Evolutionary conservation across 2,329 filamentous ascomycete genomes (phyloP).

Genomic region (Elsinoe arachidis): DNA sequence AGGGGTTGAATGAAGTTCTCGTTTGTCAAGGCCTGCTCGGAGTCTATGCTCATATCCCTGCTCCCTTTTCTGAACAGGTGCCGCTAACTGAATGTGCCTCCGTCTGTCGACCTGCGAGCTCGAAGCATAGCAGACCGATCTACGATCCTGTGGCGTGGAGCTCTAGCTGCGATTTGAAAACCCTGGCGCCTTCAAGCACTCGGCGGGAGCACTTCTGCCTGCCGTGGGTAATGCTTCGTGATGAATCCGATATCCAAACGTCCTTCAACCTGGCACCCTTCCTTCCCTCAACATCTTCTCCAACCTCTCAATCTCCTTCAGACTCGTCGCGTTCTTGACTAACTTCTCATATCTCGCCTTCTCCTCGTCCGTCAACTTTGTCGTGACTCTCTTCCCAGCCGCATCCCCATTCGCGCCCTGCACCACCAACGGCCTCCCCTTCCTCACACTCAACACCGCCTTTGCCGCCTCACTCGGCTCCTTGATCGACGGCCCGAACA

Average conservation of each 20-base stretch:
- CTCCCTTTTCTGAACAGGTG: too few species aligned
- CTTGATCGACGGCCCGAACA: constrained; percentile 67
- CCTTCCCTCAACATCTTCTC: constrained; percentile 92
- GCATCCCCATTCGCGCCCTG: constrained; percentile 1
- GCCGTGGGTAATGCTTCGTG: background rate
- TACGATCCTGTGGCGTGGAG: background rate
- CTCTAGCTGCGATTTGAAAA: too few species aligned
- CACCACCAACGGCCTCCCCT: background rate
- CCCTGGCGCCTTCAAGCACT: background rate
- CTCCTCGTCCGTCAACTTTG: constrained; percentile 70
- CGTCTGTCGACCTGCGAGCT: too few species aligned
- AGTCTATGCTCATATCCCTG: too few species aligned
- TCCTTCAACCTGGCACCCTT: constrained; percentile 51
- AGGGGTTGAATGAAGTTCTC: too few species aligned
- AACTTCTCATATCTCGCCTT: constrained; percentile 75
- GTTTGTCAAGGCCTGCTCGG: too few species aligned
- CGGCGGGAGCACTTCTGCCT: background rate
- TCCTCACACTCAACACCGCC: constrained; percentile 59
- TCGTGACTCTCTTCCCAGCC: constrained; percentile 14
- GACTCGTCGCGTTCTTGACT: constrained; percentile 78
- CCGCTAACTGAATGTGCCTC: too few species aligned
- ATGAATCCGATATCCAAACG: background rate
- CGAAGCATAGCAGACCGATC: too few species aligned
- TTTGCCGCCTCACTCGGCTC: constrained; percentile 73
- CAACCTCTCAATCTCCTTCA: constrained; percentile 81